Base-by-base conservation (phyloP, 148 eudicot species). In the Nepenthes gracilis region DNA sequence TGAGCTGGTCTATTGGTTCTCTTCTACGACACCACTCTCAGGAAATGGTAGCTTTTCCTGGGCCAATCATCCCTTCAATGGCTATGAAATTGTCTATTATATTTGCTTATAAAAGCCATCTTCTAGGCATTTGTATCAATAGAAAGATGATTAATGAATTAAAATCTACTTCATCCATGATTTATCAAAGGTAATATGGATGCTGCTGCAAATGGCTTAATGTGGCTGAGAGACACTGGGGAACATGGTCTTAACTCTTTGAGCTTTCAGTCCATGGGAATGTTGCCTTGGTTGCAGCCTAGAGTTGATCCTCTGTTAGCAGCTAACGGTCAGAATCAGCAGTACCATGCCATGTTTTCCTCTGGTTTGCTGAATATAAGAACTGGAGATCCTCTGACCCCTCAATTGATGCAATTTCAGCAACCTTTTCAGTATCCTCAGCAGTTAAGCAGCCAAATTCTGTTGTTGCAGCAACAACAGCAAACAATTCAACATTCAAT, bases 241-340 rank as follows among this genome's bases (percentile, higher is more conserved):
- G 96, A 93, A 40, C 96, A 79, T 61, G 95, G 89, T 47, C 76
- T 86, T 57, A 83, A 86, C 43, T 72, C 96, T 38, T 60, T 84
- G 63, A 84, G 76, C 72, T 80, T 84, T 67, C 96, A 82, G 74
- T 77, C 92, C 35, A 66, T 67, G 66, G 84, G 95, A 54, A 79
- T 88, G 87, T 67, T 76, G 54, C 96, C 99, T 5, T 88, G 88
- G 91, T 79, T 76, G 76, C 99, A 89, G 72, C 85, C 87, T 63
- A 82, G 95, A 63, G 64, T 75, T 36, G 95, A 93, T 59, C 74
- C 81, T 36, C 49, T 81, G 58, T 76, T 77, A 49, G 70, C 80
- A 5, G 70, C 83, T 40, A 71, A 71, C 59, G 81, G 78, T 77
- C 90, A 88, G 55, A 82, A 67, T 59, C 99, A 83, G 80, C 95